Evolutionary conservation across 768 basidiomycete species (phyloP), one percentile per base, ranked within the genome.

Genomic region (Naganishia vishniacii): DNA sequence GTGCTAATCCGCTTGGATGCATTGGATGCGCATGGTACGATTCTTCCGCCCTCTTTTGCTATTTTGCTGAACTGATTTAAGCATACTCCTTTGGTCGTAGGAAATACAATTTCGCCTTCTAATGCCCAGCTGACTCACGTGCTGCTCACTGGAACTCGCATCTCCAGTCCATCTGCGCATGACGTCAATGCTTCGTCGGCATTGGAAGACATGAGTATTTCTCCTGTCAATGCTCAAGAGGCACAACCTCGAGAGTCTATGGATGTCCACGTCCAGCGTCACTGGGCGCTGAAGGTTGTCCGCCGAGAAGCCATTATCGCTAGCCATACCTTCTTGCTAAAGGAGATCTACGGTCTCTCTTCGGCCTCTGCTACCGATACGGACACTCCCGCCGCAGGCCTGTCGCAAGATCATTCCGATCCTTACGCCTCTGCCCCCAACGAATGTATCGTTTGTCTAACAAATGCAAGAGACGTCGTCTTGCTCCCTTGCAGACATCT

Each of bases 281-380:
- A 89, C 2, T 97, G 91, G 91, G 85, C 92, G 20, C 89, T 94
- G 73, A 89, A 87, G 73, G 92, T 97, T 41, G 86, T 92, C 63
- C 88, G 91, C 75, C 84, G 92, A 46, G 92, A 97, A 76, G 92
- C 92, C 32, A 86, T 86, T 86, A 95, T 97, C 72, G 92, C 92
- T 3, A 82, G 87, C 5, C 91, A 93, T 72, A 91, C 90, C 0
- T 97, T 97, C 85, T 88, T 92, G 60, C 81, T 97, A 31, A 91
- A 94, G 72, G 92, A 97, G 73, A 97, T 97, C 48, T 97, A 88
- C 70, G 92, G 92, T 49, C 83, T 97, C 5, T 85, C 89, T 0
- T 84, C 88, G 0, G 65, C 77, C 0, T 65, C 71, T 12, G 40
- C 41, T 28, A 65, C 28, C 18, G 65, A 69, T 41, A 64, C 65